phyloP scores from a whole-genome alignment of 2,329 filamentous ascomycete species.

The Aspergillus fructus region DNA sequence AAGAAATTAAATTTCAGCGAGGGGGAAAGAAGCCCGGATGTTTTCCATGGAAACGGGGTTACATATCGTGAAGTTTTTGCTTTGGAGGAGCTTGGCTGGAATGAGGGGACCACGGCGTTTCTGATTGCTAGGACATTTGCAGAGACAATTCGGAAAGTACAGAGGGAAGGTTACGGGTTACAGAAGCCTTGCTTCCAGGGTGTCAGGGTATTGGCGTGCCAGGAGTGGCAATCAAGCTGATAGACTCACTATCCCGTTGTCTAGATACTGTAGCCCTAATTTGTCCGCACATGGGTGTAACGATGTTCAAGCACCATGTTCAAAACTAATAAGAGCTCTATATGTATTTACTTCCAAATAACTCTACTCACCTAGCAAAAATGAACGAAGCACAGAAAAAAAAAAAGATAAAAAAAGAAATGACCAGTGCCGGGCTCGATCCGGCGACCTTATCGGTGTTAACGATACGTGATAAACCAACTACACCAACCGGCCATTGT shows the following conservation, averaged over 20 bases:
- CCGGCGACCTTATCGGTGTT: slow-evolving; percentile 37
- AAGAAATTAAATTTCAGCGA: background rate
- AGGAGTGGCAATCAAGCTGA: background rate
- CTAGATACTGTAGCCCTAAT: too few species aligned
- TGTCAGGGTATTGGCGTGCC: background rate
- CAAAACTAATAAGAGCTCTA: too few species aligned
- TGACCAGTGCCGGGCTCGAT: slow-evolving; percentile 25
- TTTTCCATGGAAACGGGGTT: background rate
- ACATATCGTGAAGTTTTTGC: background rate
- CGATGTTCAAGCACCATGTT: too few species aligned
- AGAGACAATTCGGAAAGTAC: background rate
- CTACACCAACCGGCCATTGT: slow-evolving; percentile 10
- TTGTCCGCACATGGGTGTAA: too few species aligned
- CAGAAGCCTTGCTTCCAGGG: background rate
- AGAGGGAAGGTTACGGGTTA: background rate
- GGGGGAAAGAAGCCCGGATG: background rate
- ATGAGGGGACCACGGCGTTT: background rate
- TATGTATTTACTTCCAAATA: too few species aligned
- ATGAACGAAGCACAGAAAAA: background rate
- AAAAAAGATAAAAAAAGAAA: background rate
- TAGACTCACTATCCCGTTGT: too few species aligned
- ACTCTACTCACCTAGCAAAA: too few species aligned
- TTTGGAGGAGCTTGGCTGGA: background rate
- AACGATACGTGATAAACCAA: slow-evolving; percentile 33
- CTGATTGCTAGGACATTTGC: background rate